Evolutionary conservation across 768 basidiomycete species (phyloP), one percentile per base, ranked within the genome.

Genomic region (Trametes villosa): DNA sequence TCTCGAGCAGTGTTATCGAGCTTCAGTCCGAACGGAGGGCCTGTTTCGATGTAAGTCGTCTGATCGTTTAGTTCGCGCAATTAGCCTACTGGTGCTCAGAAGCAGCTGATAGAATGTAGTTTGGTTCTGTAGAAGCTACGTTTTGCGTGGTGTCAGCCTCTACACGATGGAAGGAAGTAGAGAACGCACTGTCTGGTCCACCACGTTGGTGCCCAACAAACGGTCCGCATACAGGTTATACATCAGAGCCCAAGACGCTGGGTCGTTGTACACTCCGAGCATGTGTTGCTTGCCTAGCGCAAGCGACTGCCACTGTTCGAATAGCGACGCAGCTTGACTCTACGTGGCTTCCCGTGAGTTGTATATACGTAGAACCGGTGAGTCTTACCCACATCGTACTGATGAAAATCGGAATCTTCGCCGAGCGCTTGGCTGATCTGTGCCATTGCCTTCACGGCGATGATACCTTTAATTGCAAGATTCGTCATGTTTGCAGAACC

Each of bases 401-500:
- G 38, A 18, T 63, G 47, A 3, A 57, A 57, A 41, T 66, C 65
- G 24, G 50, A 30, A 24, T 44, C 44, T 26, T 60, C 22, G 11
- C 59, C 58, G 15, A 65, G n/a, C 1, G 58, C 65, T 1, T 50
- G 36, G 27, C 63, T 60, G 27, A 68, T 68, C 52, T 66, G 59
- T 1, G 65, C 56, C 67, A 68, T 68, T 2, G 67, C 63, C 33
- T 68, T 49, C 22, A 68, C 58, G 20, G 53, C 67, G n/a, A 68
- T 66, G 60, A 68, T 68, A 4, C 67, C 67, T 44, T 68, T 68
- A 51, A 68, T 60, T 1, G 61, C 63, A 5, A 68, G 53, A 53
- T 68, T 68, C 8, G 65, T 66, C 67, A 63, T 60, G 49, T 68
- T 68, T 2, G 67, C 57, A 5, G 12, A 50, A 29, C 6, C 41